These are phyloP conservation scores for Silene conica DNA, from an alignment of 148 eudicot species.

Conservation along the genomic window DNA sequence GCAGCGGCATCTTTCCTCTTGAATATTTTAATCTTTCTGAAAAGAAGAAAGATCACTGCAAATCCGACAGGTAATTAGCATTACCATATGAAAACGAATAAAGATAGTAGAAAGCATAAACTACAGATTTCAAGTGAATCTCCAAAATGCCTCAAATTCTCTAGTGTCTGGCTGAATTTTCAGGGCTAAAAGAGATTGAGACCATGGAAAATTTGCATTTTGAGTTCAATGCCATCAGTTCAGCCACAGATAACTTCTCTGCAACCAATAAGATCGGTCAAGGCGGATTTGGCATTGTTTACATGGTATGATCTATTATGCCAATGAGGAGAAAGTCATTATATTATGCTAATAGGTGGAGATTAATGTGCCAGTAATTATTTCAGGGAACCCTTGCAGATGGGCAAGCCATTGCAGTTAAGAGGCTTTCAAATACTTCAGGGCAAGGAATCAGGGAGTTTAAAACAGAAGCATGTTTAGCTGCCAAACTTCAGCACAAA, in stretches of 20 bases:
- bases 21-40: conserved; percentile 9
- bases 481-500: conserved; percentile 32
- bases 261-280: conserved; percentile 25
- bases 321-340: not conserved
- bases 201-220: conserved; percentile 29
- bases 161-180: not conserved
- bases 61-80: conserved; percentile 15
- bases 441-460: conserved; percentile 33
- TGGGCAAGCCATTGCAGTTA: conserved; percentile 29
- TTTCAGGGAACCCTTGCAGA: conserved; percentile 32
- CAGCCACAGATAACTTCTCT: conserved; percentile 28
- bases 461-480: conserved; percentile 28
- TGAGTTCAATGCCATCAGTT: conserved; percentile 23
- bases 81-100: not conserved
- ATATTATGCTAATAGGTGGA: not conserved
- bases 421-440: conserved; percentile 28
- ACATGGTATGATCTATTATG: conserved; percentile 20
- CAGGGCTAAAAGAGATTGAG: conserved; percentile 27
- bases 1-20: conserved; percentile 21
- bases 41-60: conserved; percentile 5
- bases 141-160: not conserved
- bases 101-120: not conserved
- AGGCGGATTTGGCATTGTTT: conserved; percentile 33
- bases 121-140: not conserved
- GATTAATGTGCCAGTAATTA: not conserved